These are phyloP conservation scores for Saturnispora sekii DNA, from an alignment of 805 yeast genomes.

Conservation along the genomic window DNA sequence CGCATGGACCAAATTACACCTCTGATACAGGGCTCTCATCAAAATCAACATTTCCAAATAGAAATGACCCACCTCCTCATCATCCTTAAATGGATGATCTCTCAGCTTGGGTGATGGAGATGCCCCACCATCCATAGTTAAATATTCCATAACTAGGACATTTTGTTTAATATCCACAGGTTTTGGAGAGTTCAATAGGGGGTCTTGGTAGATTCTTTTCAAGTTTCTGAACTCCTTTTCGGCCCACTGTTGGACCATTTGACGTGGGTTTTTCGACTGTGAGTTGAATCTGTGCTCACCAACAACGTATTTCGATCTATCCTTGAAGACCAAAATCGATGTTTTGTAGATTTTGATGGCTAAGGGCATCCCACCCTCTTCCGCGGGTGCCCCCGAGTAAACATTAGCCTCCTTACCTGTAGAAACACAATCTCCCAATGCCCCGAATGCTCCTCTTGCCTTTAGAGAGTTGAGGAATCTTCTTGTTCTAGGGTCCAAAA, in stretches of 20 bases:
- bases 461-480: slow-evolving; percentile 71
- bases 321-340: slow-evolving; percentile 92
- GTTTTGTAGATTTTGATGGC: slow-evolving; percentile 96
- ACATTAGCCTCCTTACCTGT: slow-evolving; percentile 99
- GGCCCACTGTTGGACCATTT: slow-evolving; percentile 98
- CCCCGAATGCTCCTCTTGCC: slow-evolving; percentile 72
- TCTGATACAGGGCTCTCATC: slow-evolving; percentile 81
- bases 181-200: slow-evolving; percentile 80
- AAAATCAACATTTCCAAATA: slow-evolving; percentile 75
- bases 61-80: slow-evolving; percentile 51
- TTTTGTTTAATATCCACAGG: slow-evolving; percentile 85
- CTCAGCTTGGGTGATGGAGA: slow-evolving; percentile 77
- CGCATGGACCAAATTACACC: slow-evolving; percentile 89
- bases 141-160: slow-evolving; percentile 89
- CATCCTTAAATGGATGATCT: slow-evolving; percentile 66
- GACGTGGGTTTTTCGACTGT: slow-evolving; percentile 83
- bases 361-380: slow-evolving; percentile 38
- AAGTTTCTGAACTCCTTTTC: slow-evolving; percentile 93
- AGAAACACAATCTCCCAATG: slow-evolving; percentile 86
- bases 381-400: slow-evolving; percentile 49
- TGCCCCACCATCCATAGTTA: slow-evolving; percentile 69
- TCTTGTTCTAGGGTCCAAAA: slow-evolving; percentile 88
- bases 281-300: slow-evolving; percentile 91
- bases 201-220: slow-evolving; percentile 66
- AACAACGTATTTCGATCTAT: slow-evolving; percentile 89